Conservation (phyloP, 2,329 filamentous ascomycete species). For the Pseudofabraea citricarpa region DNA sequence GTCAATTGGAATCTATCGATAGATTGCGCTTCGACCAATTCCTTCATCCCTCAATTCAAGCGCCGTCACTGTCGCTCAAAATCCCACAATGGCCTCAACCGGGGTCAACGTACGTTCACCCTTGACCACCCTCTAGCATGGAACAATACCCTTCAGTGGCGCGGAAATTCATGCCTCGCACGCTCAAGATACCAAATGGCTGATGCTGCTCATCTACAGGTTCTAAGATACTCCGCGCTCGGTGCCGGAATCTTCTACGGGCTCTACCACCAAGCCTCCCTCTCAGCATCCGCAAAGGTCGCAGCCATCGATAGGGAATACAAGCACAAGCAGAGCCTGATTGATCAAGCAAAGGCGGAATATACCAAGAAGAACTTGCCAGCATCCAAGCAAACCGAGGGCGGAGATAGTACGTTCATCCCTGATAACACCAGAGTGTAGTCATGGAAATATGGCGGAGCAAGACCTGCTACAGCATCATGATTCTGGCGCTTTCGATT, state of each 20-base stretch:
- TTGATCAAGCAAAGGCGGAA: conserved; percentile 87
- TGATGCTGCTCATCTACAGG: conserved; percentile 46
- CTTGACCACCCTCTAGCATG: no score
- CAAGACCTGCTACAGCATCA: no score
- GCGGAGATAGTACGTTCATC: conserved; percentile 32
- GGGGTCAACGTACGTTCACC: conserved; percentile 48
- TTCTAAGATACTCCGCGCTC: conserved; percentile 94
- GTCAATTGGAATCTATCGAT: conserved; percentile 22
- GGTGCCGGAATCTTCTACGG: conserved; percentile 91
- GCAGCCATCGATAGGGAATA: conserved; percentile 76
- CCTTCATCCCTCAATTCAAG: conserved; percentile 9
- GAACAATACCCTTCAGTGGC: no score
- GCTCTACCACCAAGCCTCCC: conserved; percentile 83
- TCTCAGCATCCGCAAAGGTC: conserved; percentile 66
- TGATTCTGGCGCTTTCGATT: no score
- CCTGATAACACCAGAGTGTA: background rate
- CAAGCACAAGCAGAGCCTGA: conserved; percentile 85
- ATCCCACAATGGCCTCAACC: conserved; percentile 34
- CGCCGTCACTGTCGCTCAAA: conserved; percentile 7
- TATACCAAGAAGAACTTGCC: conserved; percentile 73
- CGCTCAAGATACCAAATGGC: no score
- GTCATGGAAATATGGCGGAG: no score
- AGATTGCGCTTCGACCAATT: conserved; percentile 8
- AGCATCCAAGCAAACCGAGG: conserved; percentile 30
- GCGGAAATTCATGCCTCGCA: no score